Evolutionary conservation across 441 rosid species (phyloP), one percentile per base, ranked within the genome.

Genomic region (Adansonia madagascariensis): DNA sequence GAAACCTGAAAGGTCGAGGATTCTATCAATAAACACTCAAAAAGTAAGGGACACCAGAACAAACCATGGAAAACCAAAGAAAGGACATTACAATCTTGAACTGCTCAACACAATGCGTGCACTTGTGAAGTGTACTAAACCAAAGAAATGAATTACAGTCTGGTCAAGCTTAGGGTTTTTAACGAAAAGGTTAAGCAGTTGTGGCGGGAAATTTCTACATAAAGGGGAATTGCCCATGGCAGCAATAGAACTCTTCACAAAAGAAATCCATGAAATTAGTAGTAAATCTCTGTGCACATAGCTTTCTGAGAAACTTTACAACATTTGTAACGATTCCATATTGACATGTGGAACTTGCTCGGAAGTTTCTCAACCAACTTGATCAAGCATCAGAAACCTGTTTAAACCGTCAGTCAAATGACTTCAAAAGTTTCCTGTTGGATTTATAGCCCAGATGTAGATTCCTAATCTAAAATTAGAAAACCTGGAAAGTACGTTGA

Each of bases 1-100:
- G 99, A 96, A 35, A 96, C 74, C 98, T 96, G 88, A 68, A 77
- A 79, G 56, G 72, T 56, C 14, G 55, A 20, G 60, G 71, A 52
- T 80, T 44, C 1, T 41, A 77, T 81, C 57, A 85, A 77, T 17
- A 24, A 75, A 76, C 56, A 8, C 56, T 49, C 10, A 53, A 65
- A 52, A 61, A 46, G 7, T 9, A 77, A 67, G 69, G 70, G 72
- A 65, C 60, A 71, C 50, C 8, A 59, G 24, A 41, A 31, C 4
- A 72, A 75, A 62, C 47, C 22, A 71, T 20, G 31, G 12, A 24
- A 72, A 69, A 57, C 5, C 62, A 20, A 11, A 57, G 14, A 59
- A 59, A 57, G 24, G 11, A 18, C 1, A 8, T 18, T 57, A 8
- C 27, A 3, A 53, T 53, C n/a, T n/a, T 15, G 20, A 53, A 53